phyloP scores from a whole-genome alignment of 2,329 filamentous ascomycete species.

The Phyllosticta citrichinensis region DNA sequence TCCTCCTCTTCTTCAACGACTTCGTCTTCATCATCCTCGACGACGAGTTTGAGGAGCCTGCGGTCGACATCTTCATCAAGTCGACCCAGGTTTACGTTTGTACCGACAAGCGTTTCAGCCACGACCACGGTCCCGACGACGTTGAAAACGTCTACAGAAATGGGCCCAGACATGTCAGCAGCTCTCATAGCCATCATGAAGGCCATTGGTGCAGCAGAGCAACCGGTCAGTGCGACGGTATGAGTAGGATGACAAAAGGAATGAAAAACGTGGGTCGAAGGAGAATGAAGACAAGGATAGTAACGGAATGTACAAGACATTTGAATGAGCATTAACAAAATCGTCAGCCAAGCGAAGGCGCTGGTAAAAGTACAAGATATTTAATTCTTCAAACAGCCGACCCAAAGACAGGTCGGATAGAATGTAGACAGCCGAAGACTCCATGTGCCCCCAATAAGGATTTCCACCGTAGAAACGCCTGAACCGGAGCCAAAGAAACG shows the following conservation, averaged over 20 bases:
- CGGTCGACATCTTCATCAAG: not conserved
- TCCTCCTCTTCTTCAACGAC: not conserved
- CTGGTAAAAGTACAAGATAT: not conserved
- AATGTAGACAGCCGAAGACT: not conserved
- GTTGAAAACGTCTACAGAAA: not conserved
- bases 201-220: not conserved
- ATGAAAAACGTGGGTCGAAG: not conserved
- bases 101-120: not conserved
- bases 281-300: not conserved
- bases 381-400: not conserved
- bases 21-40: not conserved
- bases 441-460: not conserved
- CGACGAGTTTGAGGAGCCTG: not conserved
- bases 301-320: not conserved
- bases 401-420: not conserved
- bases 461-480: not conserved
- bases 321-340: not conserved
- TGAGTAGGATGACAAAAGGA: not conserved
- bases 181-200: not conserved
- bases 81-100: not conserved
- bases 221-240: not conserved
- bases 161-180: not conserved
- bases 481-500: not conserved
- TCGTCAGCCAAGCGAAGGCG: not conserved
- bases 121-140: not conserved